A percentile compares a stretch with the other conserved stretches of the same genome.
These are phyloP conservation scores for Trichoderma asperellum DNA, from an alignment of 2,329 filamentous ascomycete species.

Conservation along the genomic window DNA sequence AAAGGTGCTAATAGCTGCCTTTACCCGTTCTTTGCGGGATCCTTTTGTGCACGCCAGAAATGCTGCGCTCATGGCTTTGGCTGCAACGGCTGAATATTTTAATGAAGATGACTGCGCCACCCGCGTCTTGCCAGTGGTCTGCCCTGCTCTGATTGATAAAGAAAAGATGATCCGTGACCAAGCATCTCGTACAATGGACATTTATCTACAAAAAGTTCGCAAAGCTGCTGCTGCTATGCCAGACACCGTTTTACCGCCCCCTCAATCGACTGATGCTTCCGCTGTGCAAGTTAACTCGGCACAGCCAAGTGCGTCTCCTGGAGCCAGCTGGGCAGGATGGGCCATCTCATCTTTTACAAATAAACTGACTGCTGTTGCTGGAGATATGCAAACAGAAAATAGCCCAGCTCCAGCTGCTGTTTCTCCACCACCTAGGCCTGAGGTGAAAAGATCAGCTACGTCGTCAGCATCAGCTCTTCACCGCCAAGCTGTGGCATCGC, in stretches of 20 bases:
- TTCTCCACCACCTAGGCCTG: constrained; percentile 46
- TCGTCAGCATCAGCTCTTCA: constrained; percentile 63
- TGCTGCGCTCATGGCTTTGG: constrained; percentile 82
- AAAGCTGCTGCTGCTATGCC: constrained; percentile 79
- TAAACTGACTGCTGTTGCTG: constrained; percentile 80
- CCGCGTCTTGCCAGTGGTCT: constrained; percentile 82
- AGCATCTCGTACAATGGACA: constrained; percentile 83
- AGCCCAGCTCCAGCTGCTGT: constrained; percentile 48
- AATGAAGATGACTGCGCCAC: constrained; percentile 85
- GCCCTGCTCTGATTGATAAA: constrained; percentile 86
- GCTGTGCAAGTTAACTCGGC: constrained; percentile 80
- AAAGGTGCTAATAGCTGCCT: constrained; percentile 92
- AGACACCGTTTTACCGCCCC: constrained; percentile 74
- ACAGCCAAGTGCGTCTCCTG: constrained; percentile 60
- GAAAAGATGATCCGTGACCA: constrained; percentile 94
- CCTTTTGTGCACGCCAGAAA: constrained; percentile 95
- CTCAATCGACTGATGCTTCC: constrained; percentile 55
- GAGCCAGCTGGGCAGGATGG: constrained; percentile 80
- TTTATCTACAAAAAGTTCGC: constrained; percentile 80
- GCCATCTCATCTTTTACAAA: constrained; percentile 98
- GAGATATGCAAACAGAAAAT: constrained; percentile 74
- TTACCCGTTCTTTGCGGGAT: constrained; percentile 84
- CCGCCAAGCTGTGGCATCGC: constrained; percentile 61
- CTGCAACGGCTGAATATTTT: constrained; percentile 84
- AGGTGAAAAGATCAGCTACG: constrained; percentile 45